Evolutionary conservation across 202 grass and related monocot species (phyloP).

Genomic region (Hordeum pubiflorum): DNA sequence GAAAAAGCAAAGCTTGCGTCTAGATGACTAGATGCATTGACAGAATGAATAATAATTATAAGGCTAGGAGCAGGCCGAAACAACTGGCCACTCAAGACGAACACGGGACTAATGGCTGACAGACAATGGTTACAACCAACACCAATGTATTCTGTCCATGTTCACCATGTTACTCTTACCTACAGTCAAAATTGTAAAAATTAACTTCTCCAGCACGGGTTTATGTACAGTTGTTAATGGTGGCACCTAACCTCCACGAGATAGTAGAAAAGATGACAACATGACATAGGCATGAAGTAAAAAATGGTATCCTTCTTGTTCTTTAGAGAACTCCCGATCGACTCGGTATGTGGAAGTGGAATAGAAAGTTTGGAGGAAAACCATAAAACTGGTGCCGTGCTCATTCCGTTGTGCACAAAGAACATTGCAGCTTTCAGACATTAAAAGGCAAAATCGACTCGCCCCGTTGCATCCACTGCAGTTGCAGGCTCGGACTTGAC

Average conservation of each 20-base stretch:
- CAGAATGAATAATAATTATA: too few relatives aligned
- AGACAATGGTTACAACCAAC: too few relatives aligned
- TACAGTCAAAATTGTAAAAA: neutral
- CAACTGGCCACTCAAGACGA: too few relatives aligned
- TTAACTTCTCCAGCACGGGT: neutral
- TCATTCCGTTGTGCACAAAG: neutral
- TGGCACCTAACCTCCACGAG: neutral
- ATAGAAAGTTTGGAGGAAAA: conserved; percentile 1
- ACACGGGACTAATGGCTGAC: too few relatives aligned
- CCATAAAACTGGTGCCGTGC: neutral
- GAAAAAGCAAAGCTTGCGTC: too few relatives aligned
- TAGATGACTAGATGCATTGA: too few relatives aligned
- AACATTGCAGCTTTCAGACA: neutral
- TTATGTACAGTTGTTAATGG: neutral
- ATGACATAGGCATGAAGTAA: neutral
- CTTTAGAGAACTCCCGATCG: neutral
- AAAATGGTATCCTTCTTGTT: neutral
- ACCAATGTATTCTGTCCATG: too few relatives aligned
- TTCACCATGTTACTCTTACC: neutral
- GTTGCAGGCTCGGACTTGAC: neutral
- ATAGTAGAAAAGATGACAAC: neutral
- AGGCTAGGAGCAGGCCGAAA: too few relatives aligned
- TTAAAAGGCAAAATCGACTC: neutral
- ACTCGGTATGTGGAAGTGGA: neutral
- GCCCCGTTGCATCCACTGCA: neutral